A percentile compares a stretch with the other conserved stretches of the same genome.
Conservation (phyloP, 2,329 filamentous ascomycete genomes). For the Exophiala aquamarina region DNA sequence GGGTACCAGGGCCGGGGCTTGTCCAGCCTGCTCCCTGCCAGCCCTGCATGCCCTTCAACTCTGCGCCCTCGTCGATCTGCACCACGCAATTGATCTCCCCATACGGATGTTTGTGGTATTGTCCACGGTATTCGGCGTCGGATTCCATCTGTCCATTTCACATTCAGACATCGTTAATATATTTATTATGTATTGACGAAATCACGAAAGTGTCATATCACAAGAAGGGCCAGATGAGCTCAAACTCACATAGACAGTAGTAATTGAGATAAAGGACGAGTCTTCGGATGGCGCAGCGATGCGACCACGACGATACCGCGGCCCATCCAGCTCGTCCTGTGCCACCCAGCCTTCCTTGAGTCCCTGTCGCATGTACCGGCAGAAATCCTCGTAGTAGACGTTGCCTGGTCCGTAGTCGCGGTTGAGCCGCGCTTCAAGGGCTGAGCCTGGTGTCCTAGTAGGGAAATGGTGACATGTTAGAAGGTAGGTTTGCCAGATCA, state of each 20-base stretch:
- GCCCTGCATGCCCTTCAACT: constrained; percentile 57
- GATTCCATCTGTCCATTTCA: no score
- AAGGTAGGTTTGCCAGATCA: no score
- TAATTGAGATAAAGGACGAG: constrained; percentile 56
- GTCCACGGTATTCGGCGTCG: constrained; percentile 49
- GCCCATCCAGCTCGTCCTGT: constrained; percentile 44
- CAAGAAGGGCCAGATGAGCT: no score
- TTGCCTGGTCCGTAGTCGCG: constrained; percentile 45
- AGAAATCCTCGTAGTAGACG: constrained; percentile 45
- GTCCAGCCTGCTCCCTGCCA: constrained; percentile 61
- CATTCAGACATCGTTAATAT: no score
- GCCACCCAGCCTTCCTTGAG: constrained; percentile 49
- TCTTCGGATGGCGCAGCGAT: constrained; percentile 47
- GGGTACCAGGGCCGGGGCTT: constrained; percentile 53
- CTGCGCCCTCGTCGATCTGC: constrained; percentile 49
- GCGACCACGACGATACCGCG: constrained; percentile 49
- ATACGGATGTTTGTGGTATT: constrained; percentile 56
- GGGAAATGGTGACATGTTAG: no score
- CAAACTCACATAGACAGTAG: constrained; percentile 58
- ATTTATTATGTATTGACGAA: no score
- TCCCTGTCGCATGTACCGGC: constrained; percentile 39
- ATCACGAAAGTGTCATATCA: no score
- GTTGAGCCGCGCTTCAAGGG: constrained; percentile 47
- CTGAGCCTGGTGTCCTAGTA: constrained; percentile 46
- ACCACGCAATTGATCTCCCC: constrained; percentile 59